phyloP scores from a whole-genome alignment of 106 monocot genomes.

The Platanthera guangdongensis region DNA sequence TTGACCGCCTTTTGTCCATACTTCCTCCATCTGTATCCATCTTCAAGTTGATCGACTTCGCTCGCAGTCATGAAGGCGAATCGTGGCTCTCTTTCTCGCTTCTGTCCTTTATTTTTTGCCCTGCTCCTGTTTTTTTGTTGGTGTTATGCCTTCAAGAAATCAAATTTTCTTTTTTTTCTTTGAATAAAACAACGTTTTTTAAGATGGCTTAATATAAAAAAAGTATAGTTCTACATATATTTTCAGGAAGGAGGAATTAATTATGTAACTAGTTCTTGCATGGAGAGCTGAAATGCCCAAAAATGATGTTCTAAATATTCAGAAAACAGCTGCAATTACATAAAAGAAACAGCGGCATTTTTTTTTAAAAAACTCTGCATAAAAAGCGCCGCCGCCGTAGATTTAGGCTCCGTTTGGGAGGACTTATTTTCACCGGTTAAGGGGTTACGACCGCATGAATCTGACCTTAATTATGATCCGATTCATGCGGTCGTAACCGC shows the following conservation, averaged over 20 bases:
- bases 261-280: background rate
- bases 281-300: background rate
- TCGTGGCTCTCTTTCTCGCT: constrained; percentile 15
- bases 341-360: background rate
- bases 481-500: too few species aligned
- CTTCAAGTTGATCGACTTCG: constrained; percentile 24
- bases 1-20: constrained; percentile 32
- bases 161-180: too few species aligned
- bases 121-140: background rate
- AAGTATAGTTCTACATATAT: background rate
- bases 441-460: too few species aligned
- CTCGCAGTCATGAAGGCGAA: constrained; percentile 29
- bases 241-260: background rate
- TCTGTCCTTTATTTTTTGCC: constrained; percentile 2
- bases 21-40: constrained; percentile 25
- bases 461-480: too few species aligned
- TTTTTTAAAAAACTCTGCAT: background rate
- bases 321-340: background rate
- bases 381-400: too few species aligned
- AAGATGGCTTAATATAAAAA: background rate
- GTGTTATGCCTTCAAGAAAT: background rate
- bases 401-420: too few species aligned
- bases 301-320: background rate
- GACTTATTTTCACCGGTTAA: too few species aligned
- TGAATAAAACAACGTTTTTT: background rate